Percentiles rank a stretch among this genome's conserved stretches.
These are phyloP conservation scores for Magnusiomyces paraingens DNA, from an alignment of 1,139 yeast species.

Conservation along the genomic window DNA sequence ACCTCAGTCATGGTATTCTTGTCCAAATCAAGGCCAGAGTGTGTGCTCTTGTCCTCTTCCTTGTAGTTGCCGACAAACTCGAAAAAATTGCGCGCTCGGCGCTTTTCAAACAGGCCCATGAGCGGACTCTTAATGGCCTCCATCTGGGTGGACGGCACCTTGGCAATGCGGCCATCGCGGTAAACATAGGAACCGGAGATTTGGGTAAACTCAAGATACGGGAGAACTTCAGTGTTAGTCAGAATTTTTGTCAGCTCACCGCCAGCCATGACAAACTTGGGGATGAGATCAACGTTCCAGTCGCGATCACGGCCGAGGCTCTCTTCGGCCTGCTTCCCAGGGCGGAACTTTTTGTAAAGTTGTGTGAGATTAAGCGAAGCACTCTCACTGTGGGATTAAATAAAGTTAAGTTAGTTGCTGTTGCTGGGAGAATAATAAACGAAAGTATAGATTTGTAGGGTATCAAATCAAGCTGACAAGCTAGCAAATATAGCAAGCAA, in stretches of 20 bases:
- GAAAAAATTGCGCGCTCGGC: constrained; percentile 87
- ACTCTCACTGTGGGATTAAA: constrained; percentile 44
- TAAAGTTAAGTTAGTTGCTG: background rate
- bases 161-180: constrained; percentile 84
- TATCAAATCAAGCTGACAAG: background rate
- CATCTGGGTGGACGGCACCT: constrained; percentile 87
- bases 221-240: constrained; percentile 91
- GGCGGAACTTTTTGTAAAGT: constrained; percentile 41
- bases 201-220: constrained; percentile 94
- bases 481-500: background rate
- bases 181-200: constrained; percentile 92
- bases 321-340: constrained; percentile 53
- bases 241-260: constrained; percentile 95
- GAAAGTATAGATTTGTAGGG: background rate
- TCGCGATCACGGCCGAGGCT: constrained; percentile 86
- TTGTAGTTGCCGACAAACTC: constrained; percentile 81
- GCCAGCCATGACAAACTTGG: constrained; percentile 95
- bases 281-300: constrained; percentile 96
- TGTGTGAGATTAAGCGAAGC: constrained; percentile 57
- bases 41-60: constrained; percentile 74
- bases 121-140: constrained; percentile 89
- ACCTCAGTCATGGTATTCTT: constrained; percentile 88
- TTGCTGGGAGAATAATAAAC: background rate
- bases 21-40: constrained; percentile 78
- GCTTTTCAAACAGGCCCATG: constrained; percentile 94